Percentiles rank a stretch among this genome's conserved stretches.
Evolutionary conservation across 192 early-diverging fungal species (phyloP).

Genomic region (Radiomyces spectabilis): DNA sequence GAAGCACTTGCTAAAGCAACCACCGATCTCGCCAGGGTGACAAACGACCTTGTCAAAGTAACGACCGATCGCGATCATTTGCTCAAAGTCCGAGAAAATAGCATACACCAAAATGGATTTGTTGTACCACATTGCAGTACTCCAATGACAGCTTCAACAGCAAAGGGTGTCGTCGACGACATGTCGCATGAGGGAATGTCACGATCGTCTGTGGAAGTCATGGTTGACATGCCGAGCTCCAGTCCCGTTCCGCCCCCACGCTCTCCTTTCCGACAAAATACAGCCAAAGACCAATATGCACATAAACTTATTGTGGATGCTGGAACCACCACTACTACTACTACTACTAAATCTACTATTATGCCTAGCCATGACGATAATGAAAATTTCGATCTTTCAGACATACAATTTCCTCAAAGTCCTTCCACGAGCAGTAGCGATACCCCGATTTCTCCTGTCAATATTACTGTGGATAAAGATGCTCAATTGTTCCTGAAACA

Average conservation of each 20-base stretch:
- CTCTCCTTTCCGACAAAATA: slow-evolving; percentile 10
- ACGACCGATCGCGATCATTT: too few species aligned
- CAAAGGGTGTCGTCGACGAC: not conserved
- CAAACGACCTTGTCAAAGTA: too few species aligned
- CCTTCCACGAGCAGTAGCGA: not conserved
- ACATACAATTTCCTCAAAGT: not conserved
- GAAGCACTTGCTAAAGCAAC: not conserved
- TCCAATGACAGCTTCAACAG: not conserved
- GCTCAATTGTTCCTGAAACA: slow-evolving; percentile 12
- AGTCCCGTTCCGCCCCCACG: slow-evolving; percentile 7
- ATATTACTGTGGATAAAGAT: slow-evolving; percentile 2
- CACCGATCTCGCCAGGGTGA: not conserved
- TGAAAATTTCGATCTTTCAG: not conserved
- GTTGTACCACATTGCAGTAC: not conserved
- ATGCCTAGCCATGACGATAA: not conserved
- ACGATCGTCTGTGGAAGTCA: not conserved
- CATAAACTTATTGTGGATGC: too few species aligned
- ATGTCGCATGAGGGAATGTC: not conserved
- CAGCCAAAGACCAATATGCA: not conserved
- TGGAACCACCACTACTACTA: not conserved
- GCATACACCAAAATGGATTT: too few species aligned
- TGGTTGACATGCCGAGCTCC: not conserved
- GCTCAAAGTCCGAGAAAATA: too few species aligned
- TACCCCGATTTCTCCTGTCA: not conserved
- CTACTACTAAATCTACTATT: not conserved